Conservation (phyloP, 345 rosid genomes). For the Populus deltoides region DNA sequence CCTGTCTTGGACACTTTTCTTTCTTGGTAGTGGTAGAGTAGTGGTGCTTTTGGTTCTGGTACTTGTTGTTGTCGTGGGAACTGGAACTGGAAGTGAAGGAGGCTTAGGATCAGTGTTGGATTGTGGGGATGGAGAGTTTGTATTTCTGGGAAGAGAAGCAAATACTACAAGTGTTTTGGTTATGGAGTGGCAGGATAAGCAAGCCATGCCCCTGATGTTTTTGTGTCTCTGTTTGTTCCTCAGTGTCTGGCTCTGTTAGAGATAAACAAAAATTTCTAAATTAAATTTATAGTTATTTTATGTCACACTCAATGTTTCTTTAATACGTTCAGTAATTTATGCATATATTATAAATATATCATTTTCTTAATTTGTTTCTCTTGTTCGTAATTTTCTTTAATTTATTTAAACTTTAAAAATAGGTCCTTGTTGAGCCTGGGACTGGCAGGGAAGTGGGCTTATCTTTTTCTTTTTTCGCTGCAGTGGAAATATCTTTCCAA, state of each 20-base stretch:
- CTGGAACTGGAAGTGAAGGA: not conserved
- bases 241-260: not conserved
- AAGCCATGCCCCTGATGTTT: conserved; percentile 5
- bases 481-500: not conserved
- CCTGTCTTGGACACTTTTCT: not conserved
- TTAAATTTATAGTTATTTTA: no score
- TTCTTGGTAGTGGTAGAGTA: not conserved
- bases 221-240: not conserved
- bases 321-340: no score
- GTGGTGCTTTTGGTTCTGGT: not conserved
- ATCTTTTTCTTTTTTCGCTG: not conserved
- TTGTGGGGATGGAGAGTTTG: conserved; percentile 7
- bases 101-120: conserved; percentile 4
- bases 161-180: not conserved
- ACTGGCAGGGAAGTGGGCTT: not conserved
- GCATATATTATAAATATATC: not conserved
- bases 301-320: not conserved
- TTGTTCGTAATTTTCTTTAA: no score
- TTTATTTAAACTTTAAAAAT: not conserved
- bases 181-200: conserved; percentile 14
- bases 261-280: not conserved
- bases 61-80: not conserved
- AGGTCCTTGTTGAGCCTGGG: not conserved
- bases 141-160: conserved; percentile 2
- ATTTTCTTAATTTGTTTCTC: not conserved